These are phyloP conservation scores for Claviceps quebecensis DNA, from an alignment of 2,329 filamentous ascomycete species.

Conservation along the genomic window DNA sequence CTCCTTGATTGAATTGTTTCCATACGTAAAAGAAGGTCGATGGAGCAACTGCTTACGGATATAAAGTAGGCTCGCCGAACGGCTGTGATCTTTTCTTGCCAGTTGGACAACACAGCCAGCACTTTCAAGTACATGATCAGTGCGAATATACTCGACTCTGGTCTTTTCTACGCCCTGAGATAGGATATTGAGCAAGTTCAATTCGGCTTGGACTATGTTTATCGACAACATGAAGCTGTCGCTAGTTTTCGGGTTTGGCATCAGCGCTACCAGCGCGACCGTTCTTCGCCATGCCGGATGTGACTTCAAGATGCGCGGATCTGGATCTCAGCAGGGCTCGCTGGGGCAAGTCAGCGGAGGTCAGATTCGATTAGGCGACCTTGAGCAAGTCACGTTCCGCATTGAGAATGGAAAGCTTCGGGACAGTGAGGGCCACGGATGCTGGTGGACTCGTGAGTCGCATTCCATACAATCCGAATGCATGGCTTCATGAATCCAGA, in stretches of 20 bases:
- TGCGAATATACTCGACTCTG: too few species aligned
- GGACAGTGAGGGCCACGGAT: conserved; percentile 43
- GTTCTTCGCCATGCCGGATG: conserved; percentile 9
- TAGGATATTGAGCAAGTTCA: too few species aligned
- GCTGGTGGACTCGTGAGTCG: conserved; percentile 44
- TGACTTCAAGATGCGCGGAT: conserved; percentile 35
- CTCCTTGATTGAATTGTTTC: too few species aligned
- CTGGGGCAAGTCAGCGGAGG: conserved; percentile 49
- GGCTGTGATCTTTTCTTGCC: neutral
- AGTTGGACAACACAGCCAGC: neutral
- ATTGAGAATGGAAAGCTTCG: conserved; percentile 40
- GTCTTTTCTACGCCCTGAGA: too few species aligned
- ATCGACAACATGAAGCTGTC: neutral
- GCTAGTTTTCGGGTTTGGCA: conserved; percentile 8
- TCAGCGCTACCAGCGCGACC: conserved; percentile 7
- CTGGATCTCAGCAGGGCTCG: conserved; percentile 31
- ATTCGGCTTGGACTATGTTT: neutral
- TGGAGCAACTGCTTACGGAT: neutral
- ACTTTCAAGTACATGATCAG: neutral
- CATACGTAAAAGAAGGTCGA: too few species aligned
- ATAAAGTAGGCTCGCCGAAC: neutral
- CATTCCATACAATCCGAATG: neutral
- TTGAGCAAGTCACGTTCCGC: conserved; percentile 36
- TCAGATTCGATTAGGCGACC: conserved; percentile 37
- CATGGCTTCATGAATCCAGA: neutral